phyloP scores from a whole-genome alignment of 768 basidiomycete genomes.

The Russula dissimulans region DNA sequence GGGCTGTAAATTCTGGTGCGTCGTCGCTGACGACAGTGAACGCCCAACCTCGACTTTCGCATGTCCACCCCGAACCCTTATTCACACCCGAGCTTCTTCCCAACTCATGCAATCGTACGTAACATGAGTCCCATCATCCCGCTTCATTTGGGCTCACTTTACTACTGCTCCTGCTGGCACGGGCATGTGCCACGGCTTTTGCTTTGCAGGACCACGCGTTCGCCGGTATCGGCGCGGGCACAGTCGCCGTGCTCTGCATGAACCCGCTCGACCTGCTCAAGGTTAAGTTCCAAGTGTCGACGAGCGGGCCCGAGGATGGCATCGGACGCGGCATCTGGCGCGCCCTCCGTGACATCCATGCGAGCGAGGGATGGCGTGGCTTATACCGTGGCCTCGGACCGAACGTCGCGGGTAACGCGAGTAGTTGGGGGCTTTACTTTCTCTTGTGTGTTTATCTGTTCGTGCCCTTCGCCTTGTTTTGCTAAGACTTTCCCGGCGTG shows the following conservation, averaged over 20 bases:
- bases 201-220: slow-evolving; percentile 79
- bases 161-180: too few relatives aligned
- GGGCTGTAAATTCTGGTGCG: too few relatives aligned
- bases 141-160: too few relatives aligned
- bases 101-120: slow-evolving; percentile 26
- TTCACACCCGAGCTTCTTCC: slow-evolving; percentile 21
- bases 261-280: slow-evolving; percentile 96
- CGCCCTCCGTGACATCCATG: slow-evolving; percentile 64
- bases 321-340: slow-evolving; percentile 68
- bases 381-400: slow-evolving; percentile 85
- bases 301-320: slow-evolving; percentile 47
- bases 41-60: neutral
- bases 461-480: neutral
- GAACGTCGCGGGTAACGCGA: slow-evolving; percentile 91
- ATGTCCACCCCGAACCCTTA: slow-evolving; percentile 8
- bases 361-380: slow-evolving; percentile 68
- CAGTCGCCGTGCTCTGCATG: slow-evolving; percentile 89
- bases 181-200: too few relatives aligned
- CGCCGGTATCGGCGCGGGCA: slow-evolving; percentile 88
- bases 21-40: neutral
- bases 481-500: neutral
- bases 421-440: slow-evolving; percentile 97
- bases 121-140: neutral
- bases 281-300: slow-evolving; percentile 86
- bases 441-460: slow-evolving; percentile 62